phyloP scores from a whole-genome alignment of 805 yeast genomes.

The Saturnispora ahearnii region DNA sequence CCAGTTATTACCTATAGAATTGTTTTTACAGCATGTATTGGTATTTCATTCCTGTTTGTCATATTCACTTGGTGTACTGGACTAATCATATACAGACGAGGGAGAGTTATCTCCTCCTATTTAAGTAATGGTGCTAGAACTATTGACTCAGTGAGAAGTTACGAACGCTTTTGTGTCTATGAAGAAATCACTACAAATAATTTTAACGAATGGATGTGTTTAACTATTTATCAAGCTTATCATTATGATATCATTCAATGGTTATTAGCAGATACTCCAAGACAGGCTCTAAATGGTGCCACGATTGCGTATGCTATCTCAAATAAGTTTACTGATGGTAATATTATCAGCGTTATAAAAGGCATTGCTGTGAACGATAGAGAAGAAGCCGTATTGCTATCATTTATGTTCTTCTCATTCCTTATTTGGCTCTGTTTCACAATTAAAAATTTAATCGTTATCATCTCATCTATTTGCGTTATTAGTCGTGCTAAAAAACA shows the following conservation, averaged over 20 bases:
- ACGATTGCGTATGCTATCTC: slow-evolving; percentile 51
- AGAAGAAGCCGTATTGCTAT: slow-evolving; percentile 60
- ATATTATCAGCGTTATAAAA: slow-evolving; percentile 33
- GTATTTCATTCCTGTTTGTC: slow-evolving; percentile 53
- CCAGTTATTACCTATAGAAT: slow-evolving; percentile 25
- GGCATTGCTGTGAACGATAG: slow-evolving; percentile 40
- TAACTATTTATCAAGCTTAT: slow-evolving; percentile 55
- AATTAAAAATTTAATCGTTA: slow-evolving; percentile 16
- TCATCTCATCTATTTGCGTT: slow-evolving; percentile 19
- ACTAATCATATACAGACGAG: slow-evolving; percentile 44
- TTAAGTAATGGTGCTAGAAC: slow-evolving; percentile 55
- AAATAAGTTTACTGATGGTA: slow-evolving; percentile 29
- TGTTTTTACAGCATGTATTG: slow-evolving; percentile 52
- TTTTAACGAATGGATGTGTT: slow-evolving; percentile 57
- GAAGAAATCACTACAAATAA: slow-evolving; percentile 59
- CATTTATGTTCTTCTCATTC: slow-evolving; percentile 70
- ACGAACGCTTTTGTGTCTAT: slow-evolving; percentile 64
- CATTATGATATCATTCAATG: slow-evolving; percentile 52
- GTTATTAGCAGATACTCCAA: slow-evolving; percentile 73
- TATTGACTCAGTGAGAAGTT: slow-evolving; percentile 47
- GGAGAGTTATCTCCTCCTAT: slow-evolving; percentile 61
- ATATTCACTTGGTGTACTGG: slow-evolving; percentile 53
- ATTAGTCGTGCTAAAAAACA: slow-evolving; percentile 11
- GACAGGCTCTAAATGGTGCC: slow-evolving; percentile 76
- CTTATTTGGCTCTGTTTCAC: slow-evolving; percentile 62